Base-by-base conservation (phyloP, 2,329 filamentous ascomycete genomes). In the Simplicillium sp. region DNA sequence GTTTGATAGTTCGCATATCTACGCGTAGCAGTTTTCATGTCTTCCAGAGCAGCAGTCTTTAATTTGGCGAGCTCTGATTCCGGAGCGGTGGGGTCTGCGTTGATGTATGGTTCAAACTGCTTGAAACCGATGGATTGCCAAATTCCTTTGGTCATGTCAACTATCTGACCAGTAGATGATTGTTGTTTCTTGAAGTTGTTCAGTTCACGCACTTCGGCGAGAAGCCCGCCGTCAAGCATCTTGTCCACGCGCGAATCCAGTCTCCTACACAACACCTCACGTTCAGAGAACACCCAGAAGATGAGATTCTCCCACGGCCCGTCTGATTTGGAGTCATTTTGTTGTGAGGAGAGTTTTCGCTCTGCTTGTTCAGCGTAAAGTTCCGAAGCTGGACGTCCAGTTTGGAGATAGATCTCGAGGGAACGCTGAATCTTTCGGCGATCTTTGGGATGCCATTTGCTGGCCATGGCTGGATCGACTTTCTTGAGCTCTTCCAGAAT, bases 111-210 rank as follows among this genome's bases (percentile, higher is more conserved):
- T 43, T 84, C 74, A 55, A 97, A 84, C 55, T 98, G 87, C 57
- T 94, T 96, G 62, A 88, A 96, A 1, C 92, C 92, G 46, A 98
- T 98, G 1, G 89, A 92, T 40, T 94, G 84, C 88, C 90, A 98
- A 34, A 98, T 94, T 1, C 92, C 94, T 40, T 81, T 79, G 2
- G 77, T 84, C 48, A 78, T 72, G 54, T 97, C 87, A 2, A 92
- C 62, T 0, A 60, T 48, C 2, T 68, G 59, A 0, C 78, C 82
- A 2, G 64, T 53, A 0, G 64, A 55, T 0, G 57, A 47, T 14
- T 54, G 55, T 2, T 52, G 40, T 14, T 49, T 58, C 40, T 62
- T 65, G 37, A 67, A 65, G 2, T 61, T 50, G 44, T 67, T 65
- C 35, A 79, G 61, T 37, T 67, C 55, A 17, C 56, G 56, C 1